phyloP scores from a whole-genome alignment of 768 basidiomycete genomes.

The Porphyrellus cyaneotinctus region DNA sequence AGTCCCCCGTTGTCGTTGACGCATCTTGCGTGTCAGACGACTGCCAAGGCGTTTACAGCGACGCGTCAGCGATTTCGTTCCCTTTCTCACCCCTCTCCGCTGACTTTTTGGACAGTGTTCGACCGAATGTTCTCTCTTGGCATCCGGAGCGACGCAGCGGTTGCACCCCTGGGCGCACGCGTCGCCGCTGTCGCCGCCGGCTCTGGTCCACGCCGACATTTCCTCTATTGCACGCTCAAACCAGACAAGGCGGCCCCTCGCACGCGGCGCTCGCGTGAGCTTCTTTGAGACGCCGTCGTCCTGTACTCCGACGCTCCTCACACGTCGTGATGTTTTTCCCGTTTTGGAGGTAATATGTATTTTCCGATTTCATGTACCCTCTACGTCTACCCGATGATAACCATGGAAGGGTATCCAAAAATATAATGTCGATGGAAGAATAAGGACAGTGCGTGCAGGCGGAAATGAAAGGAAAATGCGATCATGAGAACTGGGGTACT shows the following conservation, averaged over 20 bases:
- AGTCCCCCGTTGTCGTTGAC: conserved; percentile 84
- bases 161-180: conserved; percentile 53
- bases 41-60: conserved; percentile 85
- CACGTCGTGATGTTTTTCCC: neutral
- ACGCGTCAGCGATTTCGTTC: conserved; percentile 49
- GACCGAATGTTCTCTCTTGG: conserved; percentile 88
- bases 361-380: conserved; percentile 12
- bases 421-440: neutral
- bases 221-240: conserved; percentile 76
- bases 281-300: neutral
- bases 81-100: neutral
- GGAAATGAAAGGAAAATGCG: neutral
- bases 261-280: conserved; percentile 42
- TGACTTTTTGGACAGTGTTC: conserved; percentile 52
- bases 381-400: conserved; percentile 9
- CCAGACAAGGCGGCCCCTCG: conserved; percentile 48
- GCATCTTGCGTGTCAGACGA: conserved; percentile 83
- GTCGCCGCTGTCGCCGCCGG: conserved; percentile 64
- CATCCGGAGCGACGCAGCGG: conserved; percentile 66
- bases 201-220: conserved; percentile 76
- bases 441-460: neutral
- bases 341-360: conserved; percentile 14
- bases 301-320: too few relatives aligned
- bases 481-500: neutral
- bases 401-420: conserved; percentile 17